Base-by-base conservation (phyloP, 2,329 filamentous ascomycete genomes). In the Phialophora macrospora region DNA sequence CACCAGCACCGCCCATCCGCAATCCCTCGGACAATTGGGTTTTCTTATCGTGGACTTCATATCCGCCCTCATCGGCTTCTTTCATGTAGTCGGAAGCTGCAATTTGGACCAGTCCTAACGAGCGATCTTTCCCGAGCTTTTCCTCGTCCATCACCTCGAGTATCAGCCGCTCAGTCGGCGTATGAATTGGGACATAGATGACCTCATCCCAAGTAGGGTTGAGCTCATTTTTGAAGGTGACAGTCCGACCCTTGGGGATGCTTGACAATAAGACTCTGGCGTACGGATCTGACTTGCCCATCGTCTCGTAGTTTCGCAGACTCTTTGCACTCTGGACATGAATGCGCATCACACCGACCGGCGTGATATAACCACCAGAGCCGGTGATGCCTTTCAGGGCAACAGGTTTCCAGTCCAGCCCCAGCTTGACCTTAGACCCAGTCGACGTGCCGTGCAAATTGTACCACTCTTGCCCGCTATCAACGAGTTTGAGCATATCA, bases 91-190 rank as follows among this genome's bases (percentile, higher is more conserved):
- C 92, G 20, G 88, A 83, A 8, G 90, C 88, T 60, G 86, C 83
- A 28, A 97, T 78, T 71, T 98, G 93, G 20, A 95, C 80, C 62
- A 90, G 84, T 60, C 95, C 95, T 38, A 99, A 84, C 49, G 90
- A 90, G 63, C 95, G 90, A 77, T 99, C 95, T 76, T 93, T 95
- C 73, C 92, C 92, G 74, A 98, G 84, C 72, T 88, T 93, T 79
- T 99, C 95, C 67, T 95, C 88, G 73, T 99, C 95, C 94, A 99
- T 97, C 70, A 98, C 93, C 77, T 99, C 95, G 20, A 99, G 80
- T 0, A 88, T 88, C 32, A 99, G 82, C 74, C 90, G 92, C 76
- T 99, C 95, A 34, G 92, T 89, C 14, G 85, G 74, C 6, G 89
- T 93, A 76, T 97, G 94, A 64, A 99, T 86, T 1, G 96, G 94